Base-by-base conservation (phyloP, 108 stramenopile genomes). In the Seminavis robusta region DNA sequence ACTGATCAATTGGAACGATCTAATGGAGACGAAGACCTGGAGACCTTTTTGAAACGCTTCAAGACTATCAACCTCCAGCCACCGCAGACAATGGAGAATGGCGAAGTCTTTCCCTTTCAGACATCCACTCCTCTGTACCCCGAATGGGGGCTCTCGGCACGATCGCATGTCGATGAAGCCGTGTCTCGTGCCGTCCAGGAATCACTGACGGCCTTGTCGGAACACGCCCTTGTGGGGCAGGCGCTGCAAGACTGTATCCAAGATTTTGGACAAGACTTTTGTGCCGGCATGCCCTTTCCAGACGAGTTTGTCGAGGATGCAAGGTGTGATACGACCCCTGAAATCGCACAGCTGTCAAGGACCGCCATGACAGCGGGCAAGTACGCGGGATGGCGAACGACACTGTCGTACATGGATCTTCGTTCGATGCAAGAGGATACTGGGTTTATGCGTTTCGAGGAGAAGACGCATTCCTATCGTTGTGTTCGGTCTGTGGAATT, bases 1-100 rank as follows among this genome's bases (percentile, higher is more conserved):
- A 64, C 63, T 10, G 54, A 64, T 55, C 63, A 64, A 45, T 31
- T 64, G 20, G 63, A 64, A 29, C 54, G 43, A 4, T 56, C 63
- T 3, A 64, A 64, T 23, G 48, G 56, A 10, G 26, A 28, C 19
- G 30, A 4, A 3, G 39, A 2, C 29, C 47, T 29, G 2, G 47
- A 24, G 29, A 6, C 48, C 17, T 21, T 49, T 3, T 28, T 31
- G 21, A 23, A 11, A 11, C 13, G 20, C 28, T 49, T 60, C 13
- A 38, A 41, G 17, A 48, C 48, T 23, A 20, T 60, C 28, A 33
- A 60, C 10, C 4, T 21, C 47, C 15, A 33, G 29, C 5, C 4
- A 5, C 29, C 21, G 17, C 31, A 48, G 27, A 16, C 8, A 15
- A 52, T 62, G 11, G 51, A n/a, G n/a, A n/a, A 41, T 40, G 61